Base-by-base conservation (phyloP, 148 eudicot genomes). In the Chenopodium suecicum region DNA sequence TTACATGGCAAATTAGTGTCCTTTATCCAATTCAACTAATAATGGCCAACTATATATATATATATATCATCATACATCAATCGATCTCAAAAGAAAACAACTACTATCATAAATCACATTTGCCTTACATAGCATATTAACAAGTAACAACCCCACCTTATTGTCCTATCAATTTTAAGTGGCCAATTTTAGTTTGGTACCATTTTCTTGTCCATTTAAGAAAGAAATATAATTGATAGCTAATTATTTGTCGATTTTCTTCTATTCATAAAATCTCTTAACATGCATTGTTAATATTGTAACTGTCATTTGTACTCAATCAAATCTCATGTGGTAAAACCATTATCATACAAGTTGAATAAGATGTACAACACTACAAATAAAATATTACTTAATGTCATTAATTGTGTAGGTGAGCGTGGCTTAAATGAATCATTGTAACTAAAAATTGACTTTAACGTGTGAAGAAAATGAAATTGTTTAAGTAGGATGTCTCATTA, bases 111-210 rank as follows among this genome's bases (percentile, higher is more conserved):
- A 48, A 74, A 74, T 74, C 37, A 52, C 22, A 25, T 74, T 48
- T 48, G 63, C 32, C 37, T 74, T 74, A 5, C 63, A 74, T 65
- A 65, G 27, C 73, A 81, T 50, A 50, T 81, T 64, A 70, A 81
- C 50, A 81, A 32, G 70, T 62, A 22, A 60, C 69, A 60, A 74
- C 70, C 34, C 74, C 66, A 81, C 64, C n/a, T 81, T 74, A 27
- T 72, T 80, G 62, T 73, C 74, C 48, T 58, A 62, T 80, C 82
- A 72, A 80, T 62, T 74, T 37, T 74, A 23, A 72, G 16, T 73
- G 73, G 77, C 37, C 73, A 29, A 48, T 29, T 81, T 48, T 81
- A 81, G 73, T 69, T 74, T 74, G 83, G 82, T 73, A 79, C 73
- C 73, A 31, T 20, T 78, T 68, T 58, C 25, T 79, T 10, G 69